Conservation (phyloP, 75 land plant species). For the Picea glauca region DNA sequence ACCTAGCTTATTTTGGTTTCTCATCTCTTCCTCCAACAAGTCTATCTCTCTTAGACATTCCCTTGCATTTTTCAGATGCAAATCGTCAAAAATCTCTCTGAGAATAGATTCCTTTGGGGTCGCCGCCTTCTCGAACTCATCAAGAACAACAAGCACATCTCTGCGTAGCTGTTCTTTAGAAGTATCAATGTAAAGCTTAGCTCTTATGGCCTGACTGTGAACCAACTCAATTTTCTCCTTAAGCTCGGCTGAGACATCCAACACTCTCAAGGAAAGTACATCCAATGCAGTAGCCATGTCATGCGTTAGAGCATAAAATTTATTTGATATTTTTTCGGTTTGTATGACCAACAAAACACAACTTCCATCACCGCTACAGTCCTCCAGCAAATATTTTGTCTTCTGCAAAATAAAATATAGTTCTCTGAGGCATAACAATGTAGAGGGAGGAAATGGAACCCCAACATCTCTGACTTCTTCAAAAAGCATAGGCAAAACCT, state of each 20-base stretch:
- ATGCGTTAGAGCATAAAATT: conserved; percentile 37
- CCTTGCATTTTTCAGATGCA: conserved; percentile 43
- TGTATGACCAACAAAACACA: conserved; percentile 51
- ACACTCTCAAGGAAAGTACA: conserved; percentile 40
- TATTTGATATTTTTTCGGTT: conserved; percentile 25
- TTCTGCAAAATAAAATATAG: conserved; percentile 56
- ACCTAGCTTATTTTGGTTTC: neutral
- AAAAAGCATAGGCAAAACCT: conserved; percentile 45
- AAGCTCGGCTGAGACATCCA: conserved; percentile 43
- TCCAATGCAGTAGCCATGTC: conserved; percentile 56
- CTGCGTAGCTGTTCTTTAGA: conserved; percentile 29
- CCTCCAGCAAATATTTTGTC: conserved; percentile 39
- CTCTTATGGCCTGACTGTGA: conserved; percentile 44
- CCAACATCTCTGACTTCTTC: conserved; percentile 47
- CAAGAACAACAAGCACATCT: conserved; percentile 34
- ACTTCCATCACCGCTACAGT: conserved; percentile 45
- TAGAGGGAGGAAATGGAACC: conserved; percentile 32
- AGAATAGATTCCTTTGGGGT: conserved; percentile 34
- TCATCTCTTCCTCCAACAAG: conserved; percentile 50
- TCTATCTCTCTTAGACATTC: conserved; percentile 60
- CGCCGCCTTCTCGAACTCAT: conserved; percentile 35
- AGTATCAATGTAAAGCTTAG: conserved; percentile 29
- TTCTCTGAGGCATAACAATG: conserved; percentile 50
- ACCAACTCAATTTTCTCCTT: conserved; percentile 64
- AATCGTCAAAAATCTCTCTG: conserved; percentile 33